phyloP scores from a whole-genome alignment of 2,329 filamentous ascomycete species.

The Penicillium concentricum region DNA sequence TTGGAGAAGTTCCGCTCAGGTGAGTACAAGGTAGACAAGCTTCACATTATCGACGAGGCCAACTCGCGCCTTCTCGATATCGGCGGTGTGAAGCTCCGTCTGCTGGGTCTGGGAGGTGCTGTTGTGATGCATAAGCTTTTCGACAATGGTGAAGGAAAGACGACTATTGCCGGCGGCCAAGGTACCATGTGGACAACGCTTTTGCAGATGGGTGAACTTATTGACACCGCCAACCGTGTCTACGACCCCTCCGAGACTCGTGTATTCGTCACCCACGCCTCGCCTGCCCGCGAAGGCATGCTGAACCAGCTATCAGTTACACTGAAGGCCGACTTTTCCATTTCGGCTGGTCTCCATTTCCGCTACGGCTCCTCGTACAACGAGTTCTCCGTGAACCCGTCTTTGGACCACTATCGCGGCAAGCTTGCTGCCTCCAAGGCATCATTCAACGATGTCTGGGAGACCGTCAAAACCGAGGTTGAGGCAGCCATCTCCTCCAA shows the following conservation, averaged over 20 bases:
- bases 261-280: constrained; percentile 94
- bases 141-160: constrained; percentile 95
- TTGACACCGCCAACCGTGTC: constrained; percentile 96
- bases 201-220: constrained; percentile 94
- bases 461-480: constrained; percentile 94
- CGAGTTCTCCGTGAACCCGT: constrained; percentile 98
- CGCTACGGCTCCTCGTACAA: constrained; percentile 99
- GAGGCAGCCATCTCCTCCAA: constrained; percentile 92
- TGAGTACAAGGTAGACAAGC: constrained; percentile 96
- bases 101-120: constrained; percentile 89
- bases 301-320: constrained; percentile 97
- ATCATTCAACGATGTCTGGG: constrained; percentile 99
- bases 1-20: constrained; percentile 95
- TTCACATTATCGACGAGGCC: constrained; percentile 98
- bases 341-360: constrained; percentile 97
- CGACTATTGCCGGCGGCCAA: constrained; percentile 95
- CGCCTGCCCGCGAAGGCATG: constrained; percentile 91
- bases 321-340: constrained; percentile 95
- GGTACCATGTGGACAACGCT: constrained; percentile 99
- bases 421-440: constrained; percentile 97
- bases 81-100: constrained; percentile 90
- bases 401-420: constrained; percentile 94
- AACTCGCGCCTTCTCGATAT: constrained; percentile 93
- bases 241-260: constrained; percentile 98
- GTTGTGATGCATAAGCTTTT: constrained; percentile 99